Evolutionary conservation across 2,329 filamentous ascomycete genomes (phyloP).

Genomic region (Fusarium sp.): DNA sequence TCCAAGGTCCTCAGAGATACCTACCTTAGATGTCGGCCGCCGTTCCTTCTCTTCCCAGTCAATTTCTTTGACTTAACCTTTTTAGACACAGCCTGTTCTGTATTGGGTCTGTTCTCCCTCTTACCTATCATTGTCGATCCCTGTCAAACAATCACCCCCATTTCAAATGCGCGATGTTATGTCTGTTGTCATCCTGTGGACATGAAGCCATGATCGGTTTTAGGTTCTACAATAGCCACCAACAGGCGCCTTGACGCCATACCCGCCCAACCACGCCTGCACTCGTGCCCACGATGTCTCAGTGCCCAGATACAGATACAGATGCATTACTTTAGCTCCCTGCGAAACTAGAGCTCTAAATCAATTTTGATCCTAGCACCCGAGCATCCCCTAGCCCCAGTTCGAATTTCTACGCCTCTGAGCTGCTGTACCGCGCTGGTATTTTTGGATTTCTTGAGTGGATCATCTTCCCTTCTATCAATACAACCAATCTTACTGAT

Average conservation of each 20-base stretch:
- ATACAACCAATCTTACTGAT: constrained; percentile 17
- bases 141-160: constrained; percentile 2
- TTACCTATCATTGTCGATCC: constrained; percentile 8
- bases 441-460: constrained; percentile 13
- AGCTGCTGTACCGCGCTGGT: constrained; percentile 9
- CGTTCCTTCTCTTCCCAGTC: constrained; percentile 14
- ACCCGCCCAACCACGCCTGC: constrained; percentile 27
- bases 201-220: constrained; percentile 31
- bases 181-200: constrained; percentile 24
- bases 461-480: constrained; percentile 13
- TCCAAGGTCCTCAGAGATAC: not conserved
- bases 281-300: constrained; percentile 11
- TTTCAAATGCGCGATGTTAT: constrained; percentile 5
- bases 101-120: constrained; percentile 10
- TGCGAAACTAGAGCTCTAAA: constrained; percentile 10
- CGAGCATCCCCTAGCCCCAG: constrained; percentile 3
- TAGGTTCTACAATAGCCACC: constrained; percentile 37
- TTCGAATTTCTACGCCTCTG: constrained; percentile 7
- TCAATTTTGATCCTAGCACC: not conserved
- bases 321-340: constrained; percentile 7
- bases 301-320: constrained; percentile 1
- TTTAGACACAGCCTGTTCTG: constrained; percentile 25
- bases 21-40: constrained; percentile 17
- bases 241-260: constrained; percentile 48
- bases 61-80: constrained; percentile 1